Percentiles rank a stretch among this genome's conserved stretches.
These are phyloP conservation scores for Cyberlindnera amylophila DNA, from an alignment of 805 yeast genomes.

Conservation along the genomic window DNA sequence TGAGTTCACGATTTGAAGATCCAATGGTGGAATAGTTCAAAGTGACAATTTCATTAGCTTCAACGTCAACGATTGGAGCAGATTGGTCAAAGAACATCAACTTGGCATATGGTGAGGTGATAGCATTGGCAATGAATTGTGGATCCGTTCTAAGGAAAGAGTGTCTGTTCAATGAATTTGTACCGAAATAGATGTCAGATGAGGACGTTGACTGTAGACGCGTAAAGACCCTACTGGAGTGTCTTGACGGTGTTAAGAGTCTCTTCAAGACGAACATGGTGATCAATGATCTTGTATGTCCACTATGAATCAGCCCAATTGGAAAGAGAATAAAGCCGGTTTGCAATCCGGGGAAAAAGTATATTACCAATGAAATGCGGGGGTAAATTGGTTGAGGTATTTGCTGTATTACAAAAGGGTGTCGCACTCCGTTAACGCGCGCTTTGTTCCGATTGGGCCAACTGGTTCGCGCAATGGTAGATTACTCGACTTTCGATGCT, in stretches of 20 bases:
- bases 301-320: no score
- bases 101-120: constrained; percentile 40
- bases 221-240: not conserved
- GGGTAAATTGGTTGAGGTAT: no score
- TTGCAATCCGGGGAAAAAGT: no score
- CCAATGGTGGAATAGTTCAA: constrained; percentile 19
- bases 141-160: constrained; percentile 52
- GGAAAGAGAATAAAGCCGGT: no score
- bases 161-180: constrained; percentile 49
- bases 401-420: no score
- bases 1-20: constrained; percentile 9
- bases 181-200: constrained; percentile 40
- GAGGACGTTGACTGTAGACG: constrained; percentile 6
- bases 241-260: not conserved
- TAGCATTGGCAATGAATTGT: constrained; percentile 42
- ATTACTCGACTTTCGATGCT: no score
- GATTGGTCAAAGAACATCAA: constrained; percentile 35
- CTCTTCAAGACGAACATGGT: no score
- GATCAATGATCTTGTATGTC: no score
- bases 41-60: constrained; percentile 6
- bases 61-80: constrained; percentile 26
- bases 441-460: no score
- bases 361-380: no score
- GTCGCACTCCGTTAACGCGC: no score
- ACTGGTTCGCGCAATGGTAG: no score